A percentile compares a stretch with the other conserved stretches of the same genome.
These are phyloP conservation scores for Trichoderma afroharzianum DNA, from an alignment of 2,329 filamentous ascomycete species.

Conservation along the genomic window DNA sequence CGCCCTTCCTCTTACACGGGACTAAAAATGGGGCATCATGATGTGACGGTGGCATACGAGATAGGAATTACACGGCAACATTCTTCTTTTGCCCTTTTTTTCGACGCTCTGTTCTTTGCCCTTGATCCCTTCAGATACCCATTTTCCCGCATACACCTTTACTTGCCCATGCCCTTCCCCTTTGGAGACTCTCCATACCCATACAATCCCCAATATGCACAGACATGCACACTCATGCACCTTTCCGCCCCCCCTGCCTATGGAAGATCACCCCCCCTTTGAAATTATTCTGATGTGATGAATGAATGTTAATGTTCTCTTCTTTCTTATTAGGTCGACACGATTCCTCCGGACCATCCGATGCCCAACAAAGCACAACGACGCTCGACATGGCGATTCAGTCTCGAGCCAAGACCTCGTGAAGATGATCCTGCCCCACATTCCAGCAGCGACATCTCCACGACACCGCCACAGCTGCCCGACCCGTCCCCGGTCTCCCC, in stretches of 20 bases:
- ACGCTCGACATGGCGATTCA: constrained; percentile 44
- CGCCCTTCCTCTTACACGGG: constrained; percentile 27
- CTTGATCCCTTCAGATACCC: background rate
- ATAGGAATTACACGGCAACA: constrained; percentile 41
- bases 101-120: background rate
- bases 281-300: constrained; percentile 23
- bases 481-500: constrained; percentile 18
- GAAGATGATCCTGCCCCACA: constrained; percentile 24
- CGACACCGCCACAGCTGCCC: constrained; percentile 18
- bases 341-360: constrained; percentile 32
- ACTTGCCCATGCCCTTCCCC: background rate
- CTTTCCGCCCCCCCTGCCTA: background rate
- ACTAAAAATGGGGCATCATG: constrained; percentile 30
- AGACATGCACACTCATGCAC: background rate
- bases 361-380: constrained; percentile 39
- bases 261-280: background rate
- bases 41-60: constrained; percentile 36
- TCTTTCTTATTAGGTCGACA: constrained; percentile 33
- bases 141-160: background rate
- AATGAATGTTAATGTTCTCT: constrained; percentile 35
- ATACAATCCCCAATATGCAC: background rate
- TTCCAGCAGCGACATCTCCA: constrained; percentile 22
- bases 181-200: background rate
- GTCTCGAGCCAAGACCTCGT: constrained; percentile 33
- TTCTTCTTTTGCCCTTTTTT: constrained; percentile 22